phyloP scores from a whole-genome alignment of 441 rosid species.

The Rhodomyrtus psidioides region DNA sequence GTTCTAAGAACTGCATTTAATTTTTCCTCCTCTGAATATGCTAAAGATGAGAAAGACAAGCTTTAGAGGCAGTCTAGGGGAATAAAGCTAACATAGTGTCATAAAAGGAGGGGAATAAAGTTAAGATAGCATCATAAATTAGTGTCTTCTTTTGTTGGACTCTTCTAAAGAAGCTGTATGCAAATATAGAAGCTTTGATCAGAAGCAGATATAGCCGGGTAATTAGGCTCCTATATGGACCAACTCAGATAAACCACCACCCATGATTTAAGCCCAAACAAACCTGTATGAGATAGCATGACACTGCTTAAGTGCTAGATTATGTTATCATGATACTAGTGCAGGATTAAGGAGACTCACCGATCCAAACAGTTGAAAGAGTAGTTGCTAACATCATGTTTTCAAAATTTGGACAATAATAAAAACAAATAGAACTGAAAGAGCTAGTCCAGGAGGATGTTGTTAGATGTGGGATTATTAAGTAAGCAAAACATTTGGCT shows the following conservation, averaged over 20 bases:
- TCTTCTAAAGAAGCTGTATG: not conserved
- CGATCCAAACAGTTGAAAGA: not conserved
- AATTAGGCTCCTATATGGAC: not conserved
- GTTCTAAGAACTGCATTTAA: conserved; percentile 24
- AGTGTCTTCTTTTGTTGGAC: not conserved
- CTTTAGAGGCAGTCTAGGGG: not conserved
- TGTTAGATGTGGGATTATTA: not conserved
- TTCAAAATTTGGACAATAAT: not conserved
- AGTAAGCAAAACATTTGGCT: not conserved
- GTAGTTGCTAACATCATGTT: not conserved
- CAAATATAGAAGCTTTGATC: not conserved
- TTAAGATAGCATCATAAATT: not conserved
- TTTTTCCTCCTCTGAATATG: not conserved
- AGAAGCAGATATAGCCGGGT: not conserved
- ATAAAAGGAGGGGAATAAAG: not conserved
- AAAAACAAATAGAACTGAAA: not conserved
- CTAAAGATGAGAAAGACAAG: not conserved
- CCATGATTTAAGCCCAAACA: not conserved
- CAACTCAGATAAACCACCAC: not conserved
- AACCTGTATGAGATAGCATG: not conserved
- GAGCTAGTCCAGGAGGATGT: not conserved
- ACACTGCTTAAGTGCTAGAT: not conserved
- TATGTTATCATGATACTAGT: not conserved
- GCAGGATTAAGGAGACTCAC: not conserved
- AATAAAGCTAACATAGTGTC: not conserved